Conservation (phyloP, 1,284 basidiomycete species). For the Microbotryomycetes sp. region DNA sequence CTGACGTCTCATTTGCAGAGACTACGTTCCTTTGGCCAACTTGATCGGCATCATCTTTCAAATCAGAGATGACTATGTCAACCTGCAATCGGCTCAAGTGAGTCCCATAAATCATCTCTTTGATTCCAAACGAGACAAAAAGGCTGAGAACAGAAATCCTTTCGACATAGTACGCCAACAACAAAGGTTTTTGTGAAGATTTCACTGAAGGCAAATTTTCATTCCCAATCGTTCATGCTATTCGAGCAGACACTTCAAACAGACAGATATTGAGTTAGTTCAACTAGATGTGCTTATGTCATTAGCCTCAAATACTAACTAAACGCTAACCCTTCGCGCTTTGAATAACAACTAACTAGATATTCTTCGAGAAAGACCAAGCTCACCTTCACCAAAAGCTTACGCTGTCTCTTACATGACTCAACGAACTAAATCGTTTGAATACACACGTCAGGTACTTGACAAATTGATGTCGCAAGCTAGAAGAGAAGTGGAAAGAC, state of each 20-base stretch:
- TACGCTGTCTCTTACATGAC: slow-evolving; percentile 72
- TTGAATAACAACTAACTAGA: too few species aligned
- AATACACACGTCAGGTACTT: slow-evolving; percentile 62
- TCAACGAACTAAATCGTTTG: slow-evolving; percentile 64
- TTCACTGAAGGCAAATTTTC: slow-evolving; percentile 94
- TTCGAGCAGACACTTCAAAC: slow-evolving; percentile 66
- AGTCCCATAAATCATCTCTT: slow-evolving; percentile 14
- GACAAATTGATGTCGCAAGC: slow-evolving; percentile 54
- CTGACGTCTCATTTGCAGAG: slow-evolving; percentile 48
- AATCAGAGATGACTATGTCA: slow-evolving; percentile 96
- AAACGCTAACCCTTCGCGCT: neutral
- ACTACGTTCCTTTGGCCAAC: slow-evolving; percentile 88
- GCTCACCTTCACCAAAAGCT: slow-evolving; percentile 67
- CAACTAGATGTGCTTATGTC: neutral
- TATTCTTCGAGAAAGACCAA: slow-evolving; percentile 78
- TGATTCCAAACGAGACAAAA: neutral
- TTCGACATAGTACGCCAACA: slow-evolving; percentile 62
- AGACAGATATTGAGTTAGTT: slow-evolving; percentile 71
- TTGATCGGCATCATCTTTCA: slow-evolving; percentile 92
- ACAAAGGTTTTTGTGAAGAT: slow-evolving; percentile 94
- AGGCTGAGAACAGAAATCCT: neutral
- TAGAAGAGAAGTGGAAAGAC: slow-evolving; percentile 50
- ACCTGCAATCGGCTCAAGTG: slow-evolving; percentile 78
- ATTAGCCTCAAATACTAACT: neutral
- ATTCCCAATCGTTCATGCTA: slow-evolving; percentile 85